These are phyloP conservation scores for button mushroom (Agaricus bisporus) DNA, from an alignment of 768 basidiomycete genomes.

Conservation along the genomic window DNA sequence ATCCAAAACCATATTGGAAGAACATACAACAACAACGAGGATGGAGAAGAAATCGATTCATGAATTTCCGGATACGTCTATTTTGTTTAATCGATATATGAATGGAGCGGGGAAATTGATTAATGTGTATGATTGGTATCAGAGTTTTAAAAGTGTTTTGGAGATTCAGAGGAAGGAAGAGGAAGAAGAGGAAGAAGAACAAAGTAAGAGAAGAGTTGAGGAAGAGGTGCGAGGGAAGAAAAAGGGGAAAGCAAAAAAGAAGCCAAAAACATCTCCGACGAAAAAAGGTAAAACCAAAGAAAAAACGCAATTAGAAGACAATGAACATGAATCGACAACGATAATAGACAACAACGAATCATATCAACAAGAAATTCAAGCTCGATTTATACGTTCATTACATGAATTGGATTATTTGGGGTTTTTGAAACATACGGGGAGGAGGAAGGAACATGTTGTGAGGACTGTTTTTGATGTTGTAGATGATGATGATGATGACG, in stretches of 20 bases:
- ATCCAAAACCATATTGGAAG: too few species aligned
- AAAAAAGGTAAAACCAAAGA: constrained; percentile 17
- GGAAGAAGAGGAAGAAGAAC: neutral
- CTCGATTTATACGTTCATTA: constrained; percentile 70
- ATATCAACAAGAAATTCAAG: constrained; percentile 65
- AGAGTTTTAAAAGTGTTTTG: constrained; percentile 63
- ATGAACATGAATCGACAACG: constrained; percentile 23
- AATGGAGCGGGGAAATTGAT: constrained; percentile 71
- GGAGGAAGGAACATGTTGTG: constrained; percentile 73
- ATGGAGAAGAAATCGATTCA: constrained; percentile 22
- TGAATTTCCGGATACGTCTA: constrained; percentile 67
- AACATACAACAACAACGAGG: constrained; percentile 7
- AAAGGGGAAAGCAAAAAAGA: neutral
- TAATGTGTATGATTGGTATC: constrained; percentile 87
- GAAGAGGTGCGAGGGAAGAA: neutral
- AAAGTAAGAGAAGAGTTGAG: neutral
- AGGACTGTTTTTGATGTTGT: constrained; percentile 57
- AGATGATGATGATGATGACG: constrained; percentile 15
- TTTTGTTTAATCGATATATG: constrained; percentile 70
- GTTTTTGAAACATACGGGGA: constrained; percentile 71
- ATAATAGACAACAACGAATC: constrained; percentile 32
- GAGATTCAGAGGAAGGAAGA: constrained; percentile 45
- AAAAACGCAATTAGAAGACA: constrained; percentile 22
- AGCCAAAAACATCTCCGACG: constrained; percentile 10
- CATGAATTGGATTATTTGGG: constrained; percentile 82